Conservation (phyloP, 2,329 filamentous ascomycete genomes). For the Amesomyces nigricolor region DNA sequence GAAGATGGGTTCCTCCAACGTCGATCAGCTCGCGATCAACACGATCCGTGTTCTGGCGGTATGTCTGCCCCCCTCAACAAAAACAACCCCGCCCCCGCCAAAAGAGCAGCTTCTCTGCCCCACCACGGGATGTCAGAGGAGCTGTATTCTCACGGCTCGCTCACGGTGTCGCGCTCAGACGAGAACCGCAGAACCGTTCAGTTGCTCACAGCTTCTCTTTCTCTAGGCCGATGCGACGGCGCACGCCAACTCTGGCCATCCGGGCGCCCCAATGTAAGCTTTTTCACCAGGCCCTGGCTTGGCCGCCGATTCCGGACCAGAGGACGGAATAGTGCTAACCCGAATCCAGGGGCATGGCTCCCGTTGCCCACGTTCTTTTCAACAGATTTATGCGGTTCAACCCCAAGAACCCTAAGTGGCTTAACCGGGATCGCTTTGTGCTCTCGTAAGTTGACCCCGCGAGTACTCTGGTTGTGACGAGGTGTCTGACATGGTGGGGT, state of each 20-base stretch:
- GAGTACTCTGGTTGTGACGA: not conserved
- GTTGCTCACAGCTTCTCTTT: conserved; percentile 23
- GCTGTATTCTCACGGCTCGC: not conserved
- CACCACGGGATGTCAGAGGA: conserved; percentile 6
- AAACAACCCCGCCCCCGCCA: conserved; percentile 25
- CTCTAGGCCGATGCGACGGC: conserved; percentile 91
- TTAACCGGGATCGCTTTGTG: conserved; percentile 97
- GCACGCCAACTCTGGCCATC: conserved; percentile 95
- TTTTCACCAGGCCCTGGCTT: not conserved
- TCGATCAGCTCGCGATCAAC: conserved; percentile 91
- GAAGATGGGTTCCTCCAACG: conserved; percentile 82
- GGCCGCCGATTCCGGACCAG: conserved; percentile 15
- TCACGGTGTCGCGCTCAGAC: not conserved
- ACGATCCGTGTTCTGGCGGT: conserved; percentile 95
- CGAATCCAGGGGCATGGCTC: conserved; percentile 67
- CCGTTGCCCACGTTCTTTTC: conserved; percentile 92
- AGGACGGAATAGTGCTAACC: conserved; percentile 29
- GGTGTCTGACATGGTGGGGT: not conserved
- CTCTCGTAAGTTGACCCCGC: conserved; percentile 72
- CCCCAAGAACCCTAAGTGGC: conserved; percentile 96
- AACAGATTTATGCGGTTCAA: conserved; percentile 99
- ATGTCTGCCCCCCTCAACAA: conserved; percentile 42
- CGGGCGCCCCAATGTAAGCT: conserved; percentile 87
- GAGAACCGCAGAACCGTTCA: conserved; percentile 9
- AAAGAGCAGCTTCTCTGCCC: conserved; percentile 16